Base-by-base conservation (phyloP, 2,329 filamentous ascomycete species). In the Kalaharituber pfeilii region DNA sequence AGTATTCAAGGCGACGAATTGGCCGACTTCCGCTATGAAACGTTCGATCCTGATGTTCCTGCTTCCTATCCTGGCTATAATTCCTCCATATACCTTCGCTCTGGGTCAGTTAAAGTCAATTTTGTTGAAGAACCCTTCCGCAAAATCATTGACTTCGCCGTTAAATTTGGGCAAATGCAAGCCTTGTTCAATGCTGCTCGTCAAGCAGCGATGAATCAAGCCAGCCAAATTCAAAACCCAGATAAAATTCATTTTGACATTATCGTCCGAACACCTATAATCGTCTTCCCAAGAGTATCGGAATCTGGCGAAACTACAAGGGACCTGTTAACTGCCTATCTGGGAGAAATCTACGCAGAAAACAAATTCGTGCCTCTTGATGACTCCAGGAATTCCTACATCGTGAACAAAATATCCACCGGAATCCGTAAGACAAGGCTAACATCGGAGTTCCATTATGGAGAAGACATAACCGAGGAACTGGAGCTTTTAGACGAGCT, bases 121-220 rank as follows among this genome's bases (percentile, higher is more conserved):
- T 98, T 99, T 67, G 71, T 96, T 3, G 89, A 95, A 58, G 93
- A 98, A 67, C 91, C 91, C 0, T 95, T 96, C 73, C 80, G 91
- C 52, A 96, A 96, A 70, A 96, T 99, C 60, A 86, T 98, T 68
- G 86, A 93, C 62, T 99, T 98, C 68, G 74, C 94, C 44, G 87
- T 99, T 67, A 98, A 98, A 65, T 99, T 99, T 67, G 91, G 93
- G 57, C 94, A 94, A 69, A 99, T 99, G 91, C 91, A 98, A 69
- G 89, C 91, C 22, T 84, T 98, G 52, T 98, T 94, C 73, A 98
- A 99, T 65, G 89, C 91, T 42, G 91, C 93, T 11, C 80, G 93
- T 29, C 86, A 94, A 68, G 93, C 89, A 36, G 91, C 93, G 2
- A 86, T 91, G 36, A 89, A 85, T 58, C 88, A 95, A 67, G 93